Base-by-base conservation (phyloP, 257 asterid species). In the Solanum dulcamara region DNA sequence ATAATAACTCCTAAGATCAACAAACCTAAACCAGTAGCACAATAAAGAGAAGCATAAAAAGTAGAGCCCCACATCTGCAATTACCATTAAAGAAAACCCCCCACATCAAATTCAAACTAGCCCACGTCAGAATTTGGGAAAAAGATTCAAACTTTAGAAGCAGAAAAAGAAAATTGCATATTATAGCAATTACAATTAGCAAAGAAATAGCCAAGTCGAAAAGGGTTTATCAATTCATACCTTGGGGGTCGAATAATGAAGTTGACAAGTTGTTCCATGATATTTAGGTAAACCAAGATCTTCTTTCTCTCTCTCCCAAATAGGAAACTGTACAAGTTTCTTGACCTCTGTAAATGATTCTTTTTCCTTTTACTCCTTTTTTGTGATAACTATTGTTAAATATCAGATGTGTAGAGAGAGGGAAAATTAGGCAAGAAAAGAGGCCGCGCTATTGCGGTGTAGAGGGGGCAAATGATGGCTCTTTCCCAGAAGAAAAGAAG, bases 161-260 rank as follows among this genome's bases (percentile, higher is more conserved):
- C n/a, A 81, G 38, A 42, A 8, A 55, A n/a, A 67, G 2, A 82
- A 75, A 71, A 59, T 24, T 50, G 8, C 51, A 30, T 0, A 22
- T 14, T 12, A 20, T 70, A 62, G 37, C 30, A 46, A 24, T 85
- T 28, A 20, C 2, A 79, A 4, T 24, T 4, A 10, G 57, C 22
- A 53, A 71, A 51, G 51, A 68, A 57, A 81, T 67, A 28, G 44
- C 30, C 1, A 57, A 55, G 18, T 24, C 33, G 84, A 50, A 80
- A 37, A 53, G 87, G 81, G 81, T 84, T 86, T 71, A 62, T 14
- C 40, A 28, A 77, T 26, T 46, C 26, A 85, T 71, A 94, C 99
- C 99, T 95, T 90, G 99, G 99, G 17, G 99, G 99, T 67, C 98
- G 89, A 89, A 97, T 95, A 83, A 97, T 95, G 92, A 97, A 94